Evolutionary conservation across 2,329 filamentous ascomycete genomes (phyloP).

Genomic region (Beauveria caledonica): DNA sequence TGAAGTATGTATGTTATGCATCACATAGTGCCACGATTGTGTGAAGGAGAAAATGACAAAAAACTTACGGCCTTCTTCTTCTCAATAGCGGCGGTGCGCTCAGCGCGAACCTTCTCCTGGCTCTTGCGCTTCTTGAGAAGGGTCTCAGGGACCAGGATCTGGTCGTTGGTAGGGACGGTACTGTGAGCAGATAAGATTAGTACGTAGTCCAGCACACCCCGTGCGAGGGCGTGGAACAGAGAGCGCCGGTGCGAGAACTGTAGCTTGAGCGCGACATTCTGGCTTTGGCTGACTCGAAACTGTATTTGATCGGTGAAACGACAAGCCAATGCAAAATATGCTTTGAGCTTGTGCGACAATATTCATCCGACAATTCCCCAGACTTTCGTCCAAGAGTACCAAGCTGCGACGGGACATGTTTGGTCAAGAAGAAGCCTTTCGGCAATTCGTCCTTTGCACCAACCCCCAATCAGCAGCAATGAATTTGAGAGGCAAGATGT

Average conservation of each 20-base stretch:
- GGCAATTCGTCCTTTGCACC: background rate
- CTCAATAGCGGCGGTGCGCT: constrained; percentile 68
- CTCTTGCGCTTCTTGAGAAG: constrained; percentile 99
- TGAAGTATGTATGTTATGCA: constrained; percentile 75
- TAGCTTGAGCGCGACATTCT: constrained; percentile 88
- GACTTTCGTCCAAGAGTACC: constrained; percentile 31
- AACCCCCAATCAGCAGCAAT: constrained; percentile 47
- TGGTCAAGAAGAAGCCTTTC: background rate
- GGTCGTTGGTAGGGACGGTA: constrained; percentile 86
- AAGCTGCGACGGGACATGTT: constrained; percentile 25
- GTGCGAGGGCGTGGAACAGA: constrained; percentile 45
- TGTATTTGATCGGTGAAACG: constrained; percentile 72
- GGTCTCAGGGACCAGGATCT: constrained; percentile 97
- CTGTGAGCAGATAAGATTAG: constrained; percentile 65
- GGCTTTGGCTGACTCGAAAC: constrained; percentile 77
- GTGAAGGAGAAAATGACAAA: background rate
- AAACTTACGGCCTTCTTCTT: constrained; percentile 82
- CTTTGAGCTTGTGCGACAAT: background rate
- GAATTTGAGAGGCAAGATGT: constrained; percentile 71
- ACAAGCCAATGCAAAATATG: background rate
- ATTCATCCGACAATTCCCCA: constrained; percentile 75
- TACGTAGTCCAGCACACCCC: constrained; percentile 62
- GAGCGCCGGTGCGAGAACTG: constrained; percentile 88
- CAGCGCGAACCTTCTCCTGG: constrained; percentile 97
- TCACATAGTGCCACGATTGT: constrained; percentile 49